Evolutionary conservation across 2,329 filamentous ascomycete species (phyloP), one percentile per base, ranked within the genome.

Genomic region (Bipolaris cookei): DNA sequence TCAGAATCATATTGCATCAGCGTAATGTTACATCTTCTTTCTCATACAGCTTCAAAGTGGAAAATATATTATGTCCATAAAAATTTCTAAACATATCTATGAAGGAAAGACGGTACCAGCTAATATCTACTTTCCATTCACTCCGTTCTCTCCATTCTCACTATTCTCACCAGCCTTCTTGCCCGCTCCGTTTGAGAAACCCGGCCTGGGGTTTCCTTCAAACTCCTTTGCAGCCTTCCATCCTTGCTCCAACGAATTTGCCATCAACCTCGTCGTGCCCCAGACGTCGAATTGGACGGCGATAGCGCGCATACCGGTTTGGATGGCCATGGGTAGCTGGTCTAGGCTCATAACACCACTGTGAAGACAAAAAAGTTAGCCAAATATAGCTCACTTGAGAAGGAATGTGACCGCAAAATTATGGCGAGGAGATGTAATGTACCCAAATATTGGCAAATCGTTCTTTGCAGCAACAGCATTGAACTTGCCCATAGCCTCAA

Each of bases 281-380:
- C 68, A 70, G n/a, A 66, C 58, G 55, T 69, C 67, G 21, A 69
- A 69, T n/a, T 65, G 58, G 39, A 70, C 64, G 18, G 54, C 64
- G 47, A 71, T 66, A 8, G 58, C 59, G 4, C 62, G 49, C 37
- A 56, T 59, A 1, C 68, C 67, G 11, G 54, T 56, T 37, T 71
- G 62, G 11, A 70, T 63, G 46, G 68, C 42, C 60, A 63, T 62
- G 0, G 67, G 67, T 32, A 70, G 48, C 55, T 63, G 56, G 1
- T 68, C 63, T 2, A 64, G 20, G 3, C 41, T 58, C 51, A 68
- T 18, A 1, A 62, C 67, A 52, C 60, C 67, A 55, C 64, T 68
- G 18, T 21, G 21, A 18, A 6, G 4, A 14, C 20, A 25, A 2
- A 10, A 51, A 4, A 14, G 46, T 64, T 47, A 63, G 62, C 21